phyloP scores from a whole-genome alignment of 257 asterid species.

The Dorcoceras hygrometricum region DNA sequence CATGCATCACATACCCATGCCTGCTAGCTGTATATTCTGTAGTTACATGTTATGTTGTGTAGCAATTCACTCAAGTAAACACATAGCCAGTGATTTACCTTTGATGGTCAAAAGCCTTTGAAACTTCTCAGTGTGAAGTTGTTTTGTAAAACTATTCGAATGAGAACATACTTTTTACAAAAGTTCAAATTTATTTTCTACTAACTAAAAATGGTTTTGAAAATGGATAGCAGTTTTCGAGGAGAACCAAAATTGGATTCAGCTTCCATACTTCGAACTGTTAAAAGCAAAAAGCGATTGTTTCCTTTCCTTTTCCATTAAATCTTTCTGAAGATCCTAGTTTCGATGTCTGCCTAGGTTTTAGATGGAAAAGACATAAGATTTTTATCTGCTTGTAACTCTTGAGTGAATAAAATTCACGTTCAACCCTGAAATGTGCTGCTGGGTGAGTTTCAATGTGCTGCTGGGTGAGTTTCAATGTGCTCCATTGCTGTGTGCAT shows the following conservation, averaged over 20 bases:
- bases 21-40: neutral
- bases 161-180: neutral
- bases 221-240: neutral
- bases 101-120: neutral
- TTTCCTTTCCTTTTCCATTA: neutral
- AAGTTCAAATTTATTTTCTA: neutral
- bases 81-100: neutral
- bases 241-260: neutral
- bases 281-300: too few species aligned
- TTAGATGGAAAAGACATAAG: neutral
- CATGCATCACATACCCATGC: neutral
- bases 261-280: neutral
- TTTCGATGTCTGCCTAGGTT: neutral
- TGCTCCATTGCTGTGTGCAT: neutral
- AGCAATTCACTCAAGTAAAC: neutral
- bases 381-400: neutral
- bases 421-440: neutral
- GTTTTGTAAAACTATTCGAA: neutral
- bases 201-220: too few species aligned
- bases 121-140: too few species aligned
- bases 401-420: neutral
- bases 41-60: neutral
- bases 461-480: neutral
- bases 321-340: neutral
- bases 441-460: neutral